Evolutionary conservation across 768 basidiomycete species (phyloP), one percentile per base, ranked within the genome.

Genomic region (Macrocybe gigantea): DNA sequence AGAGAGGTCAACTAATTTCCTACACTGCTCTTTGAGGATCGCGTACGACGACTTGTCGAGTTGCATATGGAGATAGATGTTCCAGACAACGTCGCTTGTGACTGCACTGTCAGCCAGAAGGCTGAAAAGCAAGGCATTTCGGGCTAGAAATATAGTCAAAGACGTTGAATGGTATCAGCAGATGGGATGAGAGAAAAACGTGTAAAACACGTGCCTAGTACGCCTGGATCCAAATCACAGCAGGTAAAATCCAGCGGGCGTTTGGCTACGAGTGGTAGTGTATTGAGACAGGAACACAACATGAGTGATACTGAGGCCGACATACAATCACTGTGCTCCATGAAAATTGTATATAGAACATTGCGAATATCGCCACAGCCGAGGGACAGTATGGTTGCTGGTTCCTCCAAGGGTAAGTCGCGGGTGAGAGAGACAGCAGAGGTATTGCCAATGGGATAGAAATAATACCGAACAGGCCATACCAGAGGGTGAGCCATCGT

Each of bases 371-470:
- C 76, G 22, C 77, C 75, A 49, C 74, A 78, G 1, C 69, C 77
- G 11, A 76, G 58, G 42, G 73, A 60, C 2, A 79, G 53, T 30
- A 77, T 57, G 22, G 64, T 53, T 9, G 71, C 75, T 36, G 62
- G 49, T 44, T 69, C 61, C 49, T 73, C 73, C 2, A 64, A 68
- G 45, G 72, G 59, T 9, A 78, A 56, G 50, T 68, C 63, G 32
- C 66, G 58, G 5, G 71, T 73, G 4, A 79, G 55, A 41, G 56
- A 68, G 2, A 75, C 60, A 3, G 78, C 70, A 11, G 74, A 57
- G 1, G 77, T 75, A 50, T 78, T 79, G 30, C 78, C 78, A 33
- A 77, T 58, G 5, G 76, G 64, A 55, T 78, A 79, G 60, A 75
- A 76, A 49, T 67, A 76, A 8, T 60, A 60, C 49, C 58, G 64